Conservation (phyloP, 129 eudicot genomes). For the Artemisia argyi region DNA sequence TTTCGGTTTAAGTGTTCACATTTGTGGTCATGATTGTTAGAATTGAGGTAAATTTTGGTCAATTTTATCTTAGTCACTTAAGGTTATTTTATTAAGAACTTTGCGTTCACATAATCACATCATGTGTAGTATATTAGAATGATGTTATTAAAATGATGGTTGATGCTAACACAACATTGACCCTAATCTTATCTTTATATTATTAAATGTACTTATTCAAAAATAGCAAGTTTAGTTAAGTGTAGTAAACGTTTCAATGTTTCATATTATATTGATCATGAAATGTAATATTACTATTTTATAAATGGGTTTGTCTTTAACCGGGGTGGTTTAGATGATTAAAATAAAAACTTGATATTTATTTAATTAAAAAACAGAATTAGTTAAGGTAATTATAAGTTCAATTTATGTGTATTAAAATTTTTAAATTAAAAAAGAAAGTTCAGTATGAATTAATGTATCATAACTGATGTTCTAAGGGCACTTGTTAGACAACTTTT, state of each 20-base stretch:
- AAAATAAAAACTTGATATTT: no score
- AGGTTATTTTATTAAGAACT: background rate
- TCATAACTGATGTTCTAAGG: no score
- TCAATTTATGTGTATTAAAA: no score
- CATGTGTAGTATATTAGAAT: background rate
- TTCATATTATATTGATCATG: no score
- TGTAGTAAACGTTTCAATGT: background rate
- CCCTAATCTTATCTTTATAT: conserved; percentile 9
- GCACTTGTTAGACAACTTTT: no score
- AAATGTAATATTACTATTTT: no score
- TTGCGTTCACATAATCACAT: conserved; percentile 6
- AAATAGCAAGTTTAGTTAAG: conserved; percentile 10
- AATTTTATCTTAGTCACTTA: background rate
- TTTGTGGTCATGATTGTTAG: conserved; percentile 21
- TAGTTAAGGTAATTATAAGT: no score
- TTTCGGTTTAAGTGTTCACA: conserved; percentile 21
- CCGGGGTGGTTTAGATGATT: no score
- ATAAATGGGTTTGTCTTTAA: no score
- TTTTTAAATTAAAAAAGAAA: no score
- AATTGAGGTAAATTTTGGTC: conserved; percentile 22
- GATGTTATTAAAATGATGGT: conserved; percentile 9
- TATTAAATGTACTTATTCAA: conserved; percentile 1
- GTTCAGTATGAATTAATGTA: no score
- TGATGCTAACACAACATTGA: conserved; percentile 20
- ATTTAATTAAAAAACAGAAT: no score